A percentile compares a stretch with the other conserved stretches of the same genome.
Evolutionary conservation across 805 yeast species (phyloP).

Genomic region (Kazachstania viticola): DNA sequence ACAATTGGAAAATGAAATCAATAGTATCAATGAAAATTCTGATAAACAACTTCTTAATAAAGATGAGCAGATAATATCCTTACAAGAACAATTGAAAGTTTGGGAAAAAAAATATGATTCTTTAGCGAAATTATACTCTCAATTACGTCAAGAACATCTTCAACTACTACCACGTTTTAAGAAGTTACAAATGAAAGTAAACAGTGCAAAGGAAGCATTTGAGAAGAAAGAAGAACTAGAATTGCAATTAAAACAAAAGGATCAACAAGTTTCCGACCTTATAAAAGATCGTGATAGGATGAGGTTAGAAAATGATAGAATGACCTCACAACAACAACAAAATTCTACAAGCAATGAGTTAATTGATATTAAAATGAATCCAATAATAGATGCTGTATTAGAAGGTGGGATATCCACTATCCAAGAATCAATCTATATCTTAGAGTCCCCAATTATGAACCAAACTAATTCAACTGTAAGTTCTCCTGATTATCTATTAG

Average conservation of each 20-base stretch:
- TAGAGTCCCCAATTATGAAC: slow-evolving; percentile 46
- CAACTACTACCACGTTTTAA: slow-evolving; percentile 67
- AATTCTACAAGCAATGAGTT: not conserved
- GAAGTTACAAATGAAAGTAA: slow-evolving; percentile 74
- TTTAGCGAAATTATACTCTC: slow-evolving; percentile 79
- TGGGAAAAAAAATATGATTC: slow-evolving; percentile 87
- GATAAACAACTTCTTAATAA: slow-evolving; percentile 64
- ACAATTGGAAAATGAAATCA: slow-evolving; percentile 63
- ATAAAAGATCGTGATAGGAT: slow-evolving; percentile 87
- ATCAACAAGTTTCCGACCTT: slow-evolving; percentile 76
- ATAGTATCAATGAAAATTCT: slow-evolving; percentile 48
- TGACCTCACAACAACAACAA: not conserved
- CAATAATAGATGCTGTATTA: slow-evolving; percentile 60
- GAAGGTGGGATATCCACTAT: slow-evolving; percentile 57
- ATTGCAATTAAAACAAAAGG: slow-evolving; percentile 73
- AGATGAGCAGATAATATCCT: slow-evolving; percentile 53
- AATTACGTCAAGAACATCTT: slow-evolving; percentile 83
- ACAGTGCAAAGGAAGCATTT: slow-evolving; percentile 81
- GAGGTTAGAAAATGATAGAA: slow-evolving; percentile 57
- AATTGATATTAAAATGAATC: slow-evolving; percentile 36
- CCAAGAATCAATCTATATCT: slow-evolving; percentile 58
- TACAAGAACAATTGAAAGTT: slow-evolving; percentile 62
- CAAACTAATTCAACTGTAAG: slow-evolving; percentile 3
- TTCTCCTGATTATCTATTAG: slow-evolving; percentile 15
- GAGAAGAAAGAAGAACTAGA: slow-evolving; percentile 74